Base-by-base conservation (phyloP, 305 asterid species). In the Stenogyne calaminthoides region DNA sequence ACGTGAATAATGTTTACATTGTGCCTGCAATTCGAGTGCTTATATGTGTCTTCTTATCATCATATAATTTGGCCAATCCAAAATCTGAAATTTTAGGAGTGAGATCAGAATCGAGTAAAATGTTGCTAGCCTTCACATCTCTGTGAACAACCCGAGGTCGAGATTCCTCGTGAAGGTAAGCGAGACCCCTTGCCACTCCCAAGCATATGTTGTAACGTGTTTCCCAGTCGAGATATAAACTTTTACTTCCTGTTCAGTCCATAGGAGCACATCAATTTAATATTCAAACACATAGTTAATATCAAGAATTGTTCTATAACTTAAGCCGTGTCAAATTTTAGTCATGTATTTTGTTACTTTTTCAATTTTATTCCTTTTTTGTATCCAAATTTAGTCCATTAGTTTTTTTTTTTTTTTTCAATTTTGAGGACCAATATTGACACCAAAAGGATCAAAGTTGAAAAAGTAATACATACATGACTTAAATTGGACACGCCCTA, bases 1-100 rank as follows among this genome's bases (percentile, higher is more conserved):
- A 47, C 29, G 60, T 29, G 64, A 70, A 67, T 9, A 1, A 5
- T 10, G 60, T 75, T 85, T 82, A 93, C 98, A 84, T 75, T 63
- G 97, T 93, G 76, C 97, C 98, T 11, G 98, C 98, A 77, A 91
- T 91, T 51, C 88, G 91, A 61, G 98, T 91, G 80, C 96, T 89
- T 67, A 93, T 88, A 75, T 93, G 97, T 4, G 97, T 90, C 85
- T 79, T 80, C 9, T 86, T 88, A 75, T 93, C 98, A 51, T 91
- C 95, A 6, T 88, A 93, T 32, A 93, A 84, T 80, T 89, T 93
- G 64, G 98, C 98, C 88, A 93, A 80, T 16, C 98, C 97, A 32
- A 91, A 93, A 82, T 93, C 98, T 14, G 97, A 91, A 54, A 93
- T 91, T 81, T 89, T 91, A 18, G 98, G 96, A 52, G 76, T 80